These are phyloP conservation scores for Neopestalotiopsis clavispora DNA, from an alignment of 2,329 filamentous ascomycete species.

Conservation along the genomic window DNA sequence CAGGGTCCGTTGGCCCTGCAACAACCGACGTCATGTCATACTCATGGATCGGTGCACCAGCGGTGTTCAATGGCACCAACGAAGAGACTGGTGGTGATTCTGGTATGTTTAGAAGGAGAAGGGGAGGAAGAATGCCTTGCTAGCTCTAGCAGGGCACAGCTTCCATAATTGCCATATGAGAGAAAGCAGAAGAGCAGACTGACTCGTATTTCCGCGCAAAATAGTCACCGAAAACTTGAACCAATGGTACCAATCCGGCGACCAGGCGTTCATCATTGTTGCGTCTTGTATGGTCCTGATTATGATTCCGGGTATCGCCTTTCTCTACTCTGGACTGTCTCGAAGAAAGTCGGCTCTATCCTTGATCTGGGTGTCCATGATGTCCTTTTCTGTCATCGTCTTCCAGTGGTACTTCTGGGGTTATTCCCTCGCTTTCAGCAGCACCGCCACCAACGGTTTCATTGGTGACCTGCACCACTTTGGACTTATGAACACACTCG, in stretches of 20 bases:
- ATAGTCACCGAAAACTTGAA: conserved; percentile 86
- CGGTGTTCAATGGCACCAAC: conserved; percentile 68
- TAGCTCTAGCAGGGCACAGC: no score
- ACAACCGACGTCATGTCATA: conserved; percentile 55
- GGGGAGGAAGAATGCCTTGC: not conserved
- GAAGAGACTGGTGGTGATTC: conserved; percentile 74
- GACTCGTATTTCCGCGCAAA: not conserved
- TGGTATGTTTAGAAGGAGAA: conserved; percentile 57
- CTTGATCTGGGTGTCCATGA: conserved; percentile 97
- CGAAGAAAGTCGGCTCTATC: conserved; percentile 96
- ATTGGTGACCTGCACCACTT: conserved; percentile 92
- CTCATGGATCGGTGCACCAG: conserved; percentile 61
- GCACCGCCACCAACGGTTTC: conserved; percentile 80
- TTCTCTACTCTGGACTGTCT: conserved; percentile 97
- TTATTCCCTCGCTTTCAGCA: conserved; percentile 91
- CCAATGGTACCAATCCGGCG: conserved; percentile 91
- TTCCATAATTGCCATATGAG: no score
- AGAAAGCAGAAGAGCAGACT: not conserved
- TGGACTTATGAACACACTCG: conserved; percentile 84
- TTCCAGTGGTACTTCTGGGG: conserved; percentile 99
- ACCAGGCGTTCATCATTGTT: conserved; percentile 92
- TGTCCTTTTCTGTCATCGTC: conserved; percentile 84
- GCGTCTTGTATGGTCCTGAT: conserved; percentile 90
- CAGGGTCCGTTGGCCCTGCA: conserved; percentile 5
- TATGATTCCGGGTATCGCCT: conserved; percentile 96